Percentiles rank a stretch among this genome's conserved stretches.
phyloP scores from a whole-genome alignment of 331 rosid species.

The Malus hybrid region DNA sequence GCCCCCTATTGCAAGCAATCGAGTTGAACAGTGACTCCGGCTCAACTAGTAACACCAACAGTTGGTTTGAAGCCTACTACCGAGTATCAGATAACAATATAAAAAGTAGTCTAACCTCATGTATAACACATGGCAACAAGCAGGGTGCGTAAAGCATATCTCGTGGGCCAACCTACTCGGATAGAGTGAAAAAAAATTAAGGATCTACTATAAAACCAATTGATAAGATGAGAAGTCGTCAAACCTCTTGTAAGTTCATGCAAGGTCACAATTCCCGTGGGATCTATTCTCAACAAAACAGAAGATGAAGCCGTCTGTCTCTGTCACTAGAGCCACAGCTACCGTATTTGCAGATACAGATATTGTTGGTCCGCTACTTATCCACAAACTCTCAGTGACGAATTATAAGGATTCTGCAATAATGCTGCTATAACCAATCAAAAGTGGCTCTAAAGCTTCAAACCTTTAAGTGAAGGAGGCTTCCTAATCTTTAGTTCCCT shows the following conservation, averaged over 20 bases:
- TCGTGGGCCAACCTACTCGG: no score
- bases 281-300: conserved; percentile 20
- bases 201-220: no score
- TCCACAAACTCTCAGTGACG: conserved; percentile 21
- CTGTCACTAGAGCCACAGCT: conserved; percentile 47
- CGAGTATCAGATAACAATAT: conserved; percentile 31
- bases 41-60: conserved; percentile 58
- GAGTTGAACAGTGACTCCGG: conserved; percentile 22
- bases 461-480: not conserved
- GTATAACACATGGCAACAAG: no score
- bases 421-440: not conserved
- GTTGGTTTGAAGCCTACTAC: conserved; percentile 62
- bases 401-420: not conserved
- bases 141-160: no score
- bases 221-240: no score
- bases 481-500: conserved; percentile 1
- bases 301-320: conserved; percentile 41
- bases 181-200: no score
- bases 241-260: no score
- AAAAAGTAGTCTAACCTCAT: no score
- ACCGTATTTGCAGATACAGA: conserved; percentile 56
- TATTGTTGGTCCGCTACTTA: conserved; percentile 48
- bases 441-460: not conserved
- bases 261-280: no score
- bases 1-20: no score